phyloP scores from a whole-genome alignment of 768 basidiomycete genomes.

The Sporobolomyces phaffii region DNA sequence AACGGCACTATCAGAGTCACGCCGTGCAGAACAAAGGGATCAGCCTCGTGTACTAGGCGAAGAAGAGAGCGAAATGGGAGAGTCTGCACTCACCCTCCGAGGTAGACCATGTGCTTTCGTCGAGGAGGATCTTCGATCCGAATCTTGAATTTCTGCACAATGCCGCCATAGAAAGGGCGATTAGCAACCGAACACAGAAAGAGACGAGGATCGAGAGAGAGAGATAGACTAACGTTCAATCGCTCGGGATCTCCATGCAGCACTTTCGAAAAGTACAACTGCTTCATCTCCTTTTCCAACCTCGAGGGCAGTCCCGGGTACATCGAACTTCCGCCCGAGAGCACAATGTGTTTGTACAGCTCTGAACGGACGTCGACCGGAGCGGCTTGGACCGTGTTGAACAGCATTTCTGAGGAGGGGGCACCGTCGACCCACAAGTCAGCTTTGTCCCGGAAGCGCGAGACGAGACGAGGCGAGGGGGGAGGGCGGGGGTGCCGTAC shows the following conservation, averaged over 20 bases:
- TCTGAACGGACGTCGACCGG: constrained; percentile 83
- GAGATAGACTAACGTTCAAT: constrained; percentile 63
- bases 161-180: background rate
- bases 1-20: constrained; percentile 15
- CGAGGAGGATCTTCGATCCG: constrained; percentile 96
- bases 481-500: no score
- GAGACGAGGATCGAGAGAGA: constrained; percentile 3
- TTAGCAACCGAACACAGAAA: no score
- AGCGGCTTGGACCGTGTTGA: constrained; percentile 86
- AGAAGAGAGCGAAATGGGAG: background rate
- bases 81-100: constrained; percentile 77
- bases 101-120: constrained; percentile 96
- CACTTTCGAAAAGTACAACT: constrained; percentile 89
- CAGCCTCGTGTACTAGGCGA: background rate
- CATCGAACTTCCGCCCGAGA: constrained; percentile 97
- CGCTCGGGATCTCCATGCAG: constrained; percentile 74
- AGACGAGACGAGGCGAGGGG: no score
- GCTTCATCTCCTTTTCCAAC: constrained; percentile 99
- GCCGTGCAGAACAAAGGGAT: background rate
- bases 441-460: no score
- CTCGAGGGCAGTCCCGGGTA: constrained; percentile 95
- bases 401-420: constrained; percentile 96
- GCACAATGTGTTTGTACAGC: constrained; percentile 94
- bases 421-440: no score
- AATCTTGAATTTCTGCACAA: constrained; percentile 91